Conservation (phyloP, 1,139 yeast species). For the Kodamaea plutei region DNA sequence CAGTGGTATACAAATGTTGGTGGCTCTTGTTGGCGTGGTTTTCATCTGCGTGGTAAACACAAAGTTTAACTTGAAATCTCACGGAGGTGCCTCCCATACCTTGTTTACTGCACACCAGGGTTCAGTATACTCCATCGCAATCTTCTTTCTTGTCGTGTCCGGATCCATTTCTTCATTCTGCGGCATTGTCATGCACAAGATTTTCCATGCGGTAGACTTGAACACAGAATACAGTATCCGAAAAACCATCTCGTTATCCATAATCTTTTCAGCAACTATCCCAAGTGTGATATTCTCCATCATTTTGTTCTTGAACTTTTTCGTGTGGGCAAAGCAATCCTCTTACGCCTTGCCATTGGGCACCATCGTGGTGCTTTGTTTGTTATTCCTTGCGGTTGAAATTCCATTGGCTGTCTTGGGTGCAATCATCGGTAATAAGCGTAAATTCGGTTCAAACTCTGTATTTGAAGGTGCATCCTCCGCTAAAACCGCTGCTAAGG, state of each 20-base stretch:
- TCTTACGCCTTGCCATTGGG: slow-evolving; percentile 64
- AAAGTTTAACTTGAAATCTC: slow-evolving; percentile 22
- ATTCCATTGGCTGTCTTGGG: slow-evolving; percentile 75
- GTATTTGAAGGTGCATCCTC: slow-evolving; percentile 6
- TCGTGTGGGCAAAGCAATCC: slow-evolving; percentile 75
- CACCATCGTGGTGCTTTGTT: slow-evolving; percentile 14
- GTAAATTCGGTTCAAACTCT: slow-evolving; percentile 23
- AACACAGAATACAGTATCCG: slow-evolving; percentile 21
- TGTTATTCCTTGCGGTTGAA: slow-evolving; percentile 54
- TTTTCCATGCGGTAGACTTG: slow-evolving; percentile 39
- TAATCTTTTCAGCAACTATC: slow-evolving; percentile 55
- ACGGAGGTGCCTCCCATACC: slow-evolving; percentile 19
- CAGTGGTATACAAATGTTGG: slow-evolving; percentile 68
- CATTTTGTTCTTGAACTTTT: slow-evolving; percentile 55
- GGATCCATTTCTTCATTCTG: slow-evolving; percentile 72
- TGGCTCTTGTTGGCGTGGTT: slow-evolving; percentile 61
- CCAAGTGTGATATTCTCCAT: slow-evolving; percentile 56
- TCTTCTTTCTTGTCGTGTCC: slow-evolving; percentile 59
- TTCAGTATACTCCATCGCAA: slow-evolving; percentile 57
- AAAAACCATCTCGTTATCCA: slow-evolving; percentile 29
- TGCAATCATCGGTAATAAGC: slow-evolving; percentile 54
- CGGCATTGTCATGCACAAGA: slow-evolving; percentile 59
- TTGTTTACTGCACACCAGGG: slow-evolving; percentile 58
- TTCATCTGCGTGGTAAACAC: slow-evolving; percentile 52
- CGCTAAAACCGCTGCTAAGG: slow-evolving; percentile 1